Evolutionary conservation across 2,329 filamentous ascomycete species (phyloP).

Genomic region (Teratosphaeria viscida): DNA sequence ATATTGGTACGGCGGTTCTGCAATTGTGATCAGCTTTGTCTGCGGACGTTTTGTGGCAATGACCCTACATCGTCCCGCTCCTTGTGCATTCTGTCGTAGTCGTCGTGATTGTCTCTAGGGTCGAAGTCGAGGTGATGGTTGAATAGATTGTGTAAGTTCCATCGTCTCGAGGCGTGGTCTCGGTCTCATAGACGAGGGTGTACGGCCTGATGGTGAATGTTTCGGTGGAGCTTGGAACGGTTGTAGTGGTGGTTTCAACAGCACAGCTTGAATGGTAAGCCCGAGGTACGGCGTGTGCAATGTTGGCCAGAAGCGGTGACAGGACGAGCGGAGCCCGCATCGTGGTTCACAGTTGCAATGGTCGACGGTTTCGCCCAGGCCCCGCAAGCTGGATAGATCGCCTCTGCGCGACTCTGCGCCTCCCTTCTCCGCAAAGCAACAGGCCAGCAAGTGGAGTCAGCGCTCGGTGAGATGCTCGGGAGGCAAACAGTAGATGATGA

Average conservation of each 20-base stretch:
- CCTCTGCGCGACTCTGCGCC: not conserved
- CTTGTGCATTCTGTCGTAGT: constrained; percentile 15
- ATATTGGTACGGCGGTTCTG: constrained; percentile 8
- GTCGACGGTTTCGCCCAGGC: not conserved
- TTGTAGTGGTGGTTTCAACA: constrained; percentile 18
- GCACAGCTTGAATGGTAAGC: constrained; percentile 11
- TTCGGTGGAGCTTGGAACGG: constrained; percentile 20
- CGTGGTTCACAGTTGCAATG: not conserved
- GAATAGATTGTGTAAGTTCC: constrained; percentile 20
- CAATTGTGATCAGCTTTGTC: constrained; percentile 4
- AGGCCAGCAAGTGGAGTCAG: not conserved
- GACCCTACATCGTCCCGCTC: constrained; percentile 15
- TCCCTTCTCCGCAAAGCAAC: not conserved
- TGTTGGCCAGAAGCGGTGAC: constrained; percentile 12
- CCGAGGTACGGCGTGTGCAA: constrained; percentile 17
- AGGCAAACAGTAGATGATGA: not conserved
- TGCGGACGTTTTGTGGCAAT: not conserved
- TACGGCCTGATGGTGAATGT: constrained; percentile 16
- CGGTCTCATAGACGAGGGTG: constrained; percentile 14
- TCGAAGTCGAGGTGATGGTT: constrained; percentile 19
- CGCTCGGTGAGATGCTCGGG: not conserved
- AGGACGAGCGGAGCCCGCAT: not conserved
- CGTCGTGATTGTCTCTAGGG: constrained; percentile 18
- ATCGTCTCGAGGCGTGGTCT: constrained; percentile 15
- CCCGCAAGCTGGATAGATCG: not conserved